Conservation (phyloP, 169 alveolate species). For the Besnoitia besnoiti region DNA sequence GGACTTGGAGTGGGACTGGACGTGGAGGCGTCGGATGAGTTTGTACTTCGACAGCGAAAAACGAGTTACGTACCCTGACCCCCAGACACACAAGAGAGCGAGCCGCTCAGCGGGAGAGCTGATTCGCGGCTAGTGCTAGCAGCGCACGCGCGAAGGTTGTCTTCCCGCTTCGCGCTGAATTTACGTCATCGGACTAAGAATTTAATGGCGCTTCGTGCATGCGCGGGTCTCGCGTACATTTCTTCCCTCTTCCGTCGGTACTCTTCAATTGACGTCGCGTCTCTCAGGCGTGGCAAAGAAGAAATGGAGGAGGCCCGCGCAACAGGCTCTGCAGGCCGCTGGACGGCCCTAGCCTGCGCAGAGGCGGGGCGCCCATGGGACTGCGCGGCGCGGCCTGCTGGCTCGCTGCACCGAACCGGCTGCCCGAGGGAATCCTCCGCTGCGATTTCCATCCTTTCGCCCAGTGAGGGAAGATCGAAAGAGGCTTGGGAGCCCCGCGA, state of each 20-base stretch:
- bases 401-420: background rate
- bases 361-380: background rate
- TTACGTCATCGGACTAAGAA: no score
- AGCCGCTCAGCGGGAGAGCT: no score
- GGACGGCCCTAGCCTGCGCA: background rate
- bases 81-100: no score
- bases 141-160: no score
- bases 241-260: conserved; percentile 6
- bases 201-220: no score
- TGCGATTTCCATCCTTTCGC: background rate
- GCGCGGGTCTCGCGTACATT: background rate
- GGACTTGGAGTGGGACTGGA: no score
- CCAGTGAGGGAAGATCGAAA: background rate
- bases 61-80: no score
- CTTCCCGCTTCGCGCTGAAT: no score
- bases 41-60: no score
- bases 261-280: background rate
- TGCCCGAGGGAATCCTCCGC: background rate
- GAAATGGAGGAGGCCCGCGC: conserved; percentile 1
- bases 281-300: background rate
- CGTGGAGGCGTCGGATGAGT: no score
- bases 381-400: background rate
- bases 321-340: background rate
- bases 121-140: no score
- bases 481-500: no score